These are phyloP conservation scores for Colletotrichum sp. DNA, from an alignment of 2,329 filamentous ascomycete genomes.

Conservation along the genomic window DNA sequence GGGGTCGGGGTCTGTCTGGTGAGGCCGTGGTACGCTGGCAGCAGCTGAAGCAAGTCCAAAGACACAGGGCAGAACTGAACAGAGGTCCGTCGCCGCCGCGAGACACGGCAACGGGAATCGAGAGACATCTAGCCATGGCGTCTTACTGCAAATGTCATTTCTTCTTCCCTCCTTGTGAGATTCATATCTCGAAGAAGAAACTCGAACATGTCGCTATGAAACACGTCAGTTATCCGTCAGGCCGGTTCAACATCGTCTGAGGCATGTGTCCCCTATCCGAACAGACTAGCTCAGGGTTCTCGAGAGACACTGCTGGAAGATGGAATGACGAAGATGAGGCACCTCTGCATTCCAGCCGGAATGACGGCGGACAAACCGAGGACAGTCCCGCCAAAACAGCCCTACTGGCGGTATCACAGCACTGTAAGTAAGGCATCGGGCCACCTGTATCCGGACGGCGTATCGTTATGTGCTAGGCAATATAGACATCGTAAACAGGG, in stretches of 20 bases:
- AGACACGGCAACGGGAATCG: conserved; percentile 12
- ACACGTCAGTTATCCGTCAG: conserved; percentile 10
- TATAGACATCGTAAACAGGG: not conserved
- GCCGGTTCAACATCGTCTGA: not conserved
- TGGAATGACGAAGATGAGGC: not conserved
- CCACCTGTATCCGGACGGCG: not conserved
- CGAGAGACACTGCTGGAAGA: not conserved
- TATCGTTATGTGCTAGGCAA: not conserved
- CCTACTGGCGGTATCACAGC: not conserved
- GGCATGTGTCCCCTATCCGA: not conserved
- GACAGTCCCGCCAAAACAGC: not conserved
- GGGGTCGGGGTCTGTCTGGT: not conserved
- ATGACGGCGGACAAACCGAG: not conserved
- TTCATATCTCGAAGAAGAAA: conserved; percentile 1
- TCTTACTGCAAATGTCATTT: conserved; percentile 12
- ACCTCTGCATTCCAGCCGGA: not conserved
- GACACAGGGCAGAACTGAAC: not conserved
- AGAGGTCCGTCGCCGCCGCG: not conserved
- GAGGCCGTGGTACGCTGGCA: not conserved
- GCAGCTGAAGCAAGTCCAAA: not conserved
- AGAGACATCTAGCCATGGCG: conserved; percentile 14
- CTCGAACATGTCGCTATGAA: not conserved
- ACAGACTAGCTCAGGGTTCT: not conserved
- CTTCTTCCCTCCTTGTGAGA: not conserved
- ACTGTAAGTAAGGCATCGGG: not conserved